Base-by-base conservation (phyloP, 208 protist species). In the Wallacemonas sp. region DNA sequence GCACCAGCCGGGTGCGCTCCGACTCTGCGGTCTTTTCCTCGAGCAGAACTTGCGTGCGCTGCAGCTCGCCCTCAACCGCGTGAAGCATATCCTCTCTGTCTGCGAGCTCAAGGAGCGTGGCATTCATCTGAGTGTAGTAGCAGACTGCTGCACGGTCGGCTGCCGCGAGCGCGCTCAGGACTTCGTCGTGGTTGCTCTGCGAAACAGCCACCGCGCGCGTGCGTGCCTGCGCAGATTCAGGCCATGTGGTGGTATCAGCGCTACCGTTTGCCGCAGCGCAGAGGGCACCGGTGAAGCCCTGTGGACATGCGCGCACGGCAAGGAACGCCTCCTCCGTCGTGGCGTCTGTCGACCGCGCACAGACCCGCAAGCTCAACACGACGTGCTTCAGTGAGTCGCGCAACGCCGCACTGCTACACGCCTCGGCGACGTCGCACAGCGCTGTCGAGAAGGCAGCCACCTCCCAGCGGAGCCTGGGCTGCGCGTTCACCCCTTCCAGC, bases 111-210 rank as follows among this genome's bases (percentile, higher is more conserved):
- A 82, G 17, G 26, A 86, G 59, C 0, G 79, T 57, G 34, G 59
- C 75, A 36, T 85, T 84, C 78, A 87, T 81, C 44, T 91, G 89
- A 1, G 83, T 83, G 64, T 87, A 77, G 67, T 91, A 90, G 38
- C 73, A 78, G 6, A 78, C 76, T 3, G 85, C 85, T 5, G 85
- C 71, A 10, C 74, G 69, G 63, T 95, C 89, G n/a, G 83, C 83
- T 13, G 85, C 83, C 1, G 78, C 67, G 10, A 94, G 63, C 19
- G 77, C 76, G 8, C 50, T 64, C 5, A 94, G 44, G 1, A 94
- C 48, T 36, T 91, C 88, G 24, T 87, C 73, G 17, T 74, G 52
- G 22, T 79, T 70, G 39, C 6, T 4, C 27, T 12, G 13, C n/a
- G 27, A 5, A n/a, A 13, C 24, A n/a, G 24, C 33, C 24, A 8